These are phyloP conservation scores for Leccinum aurantiacum DNA, from an alignment of 768 basidiomycete genomes.

Conservation along the genomic window DNA sequence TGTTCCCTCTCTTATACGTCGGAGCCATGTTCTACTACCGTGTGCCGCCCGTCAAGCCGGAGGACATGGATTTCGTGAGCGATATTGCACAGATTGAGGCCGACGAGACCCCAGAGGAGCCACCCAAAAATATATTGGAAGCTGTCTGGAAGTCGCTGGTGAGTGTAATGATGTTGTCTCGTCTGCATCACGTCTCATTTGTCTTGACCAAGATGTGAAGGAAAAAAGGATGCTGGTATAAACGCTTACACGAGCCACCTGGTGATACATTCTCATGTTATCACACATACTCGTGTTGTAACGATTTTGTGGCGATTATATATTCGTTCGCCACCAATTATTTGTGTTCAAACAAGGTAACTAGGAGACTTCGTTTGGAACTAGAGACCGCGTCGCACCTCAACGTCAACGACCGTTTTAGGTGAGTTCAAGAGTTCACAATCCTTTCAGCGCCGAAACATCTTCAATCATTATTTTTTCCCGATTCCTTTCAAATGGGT, in stretches of 20 bases:
- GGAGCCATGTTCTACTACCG: slow-evolving; percentile 51
- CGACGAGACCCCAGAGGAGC: slow-evolving; percentile 66
- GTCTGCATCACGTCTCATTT: slow-evolving; percentile 2
- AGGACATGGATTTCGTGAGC: slow-evolving; percentile 84
- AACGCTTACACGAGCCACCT: neutral
- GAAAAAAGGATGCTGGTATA: neutral
- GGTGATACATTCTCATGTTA: neutral
- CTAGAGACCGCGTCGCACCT: no score
- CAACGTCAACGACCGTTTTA: no score
- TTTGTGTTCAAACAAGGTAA: no score
- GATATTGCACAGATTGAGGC: slow-evolving; percentile 72
- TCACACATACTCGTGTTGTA: slow-evolving; percentile 2
- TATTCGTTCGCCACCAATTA: no score
- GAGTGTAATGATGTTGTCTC: slow-evolving; percentile 28
- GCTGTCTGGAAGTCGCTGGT: slow-evolving; percentile 83
- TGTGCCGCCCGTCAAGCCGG: slow-evolving; percentile 30
- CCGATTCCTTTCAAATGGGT: neutral
- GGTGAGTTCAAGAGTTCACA: no score
- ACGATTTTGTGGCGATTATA: no score
- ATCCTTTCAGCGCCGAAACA: no score
- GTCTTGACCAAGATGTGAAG: slow-evolving; percentile 22
- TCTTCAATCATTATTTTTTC: no score
- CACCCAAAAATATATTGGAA: slow-evolving; percentile 65
- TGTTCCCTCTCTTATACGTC: slow-evolving; percentile 77
- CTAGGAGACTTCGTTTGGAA: no score